Conservation (phyloP, 2,329 filamentous ascomycete species). For the Periconia digitata region DNA sequence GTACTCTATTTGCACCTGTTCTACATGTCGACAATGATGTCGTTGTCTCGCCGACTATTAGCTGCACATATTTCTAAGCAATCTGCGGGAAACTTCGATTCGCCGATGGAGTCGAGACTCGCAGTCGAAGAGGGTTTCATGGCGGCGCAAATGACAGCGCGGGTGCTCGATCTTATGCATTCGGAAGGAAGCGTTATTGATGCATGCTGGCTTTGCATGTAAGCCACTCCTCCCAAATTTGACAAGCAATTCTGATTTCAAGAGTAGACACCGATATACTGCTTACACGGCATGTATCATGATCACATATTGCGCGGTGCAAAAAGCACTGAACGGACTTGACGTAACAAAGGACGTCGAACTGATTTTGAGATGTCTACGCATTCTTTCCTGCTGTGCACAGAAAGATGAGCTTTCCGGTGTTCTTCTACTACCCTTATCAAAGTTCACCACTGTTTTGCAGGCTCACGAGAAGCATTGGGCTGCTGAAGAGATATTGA, state of each 20-base stretch:
- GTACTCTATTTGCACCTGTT: conserved; percentile 24
- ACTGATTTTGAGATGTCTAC: conserved; percentile 9
- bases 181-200: conserved; percentile 16
- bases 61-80: conserved; percentile 10
- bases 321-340: conserved; percentile 13
- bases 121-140: conserved; percentile 18
- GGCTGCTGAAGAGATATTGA: neutral
- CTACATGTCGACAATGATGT: conserved; percentile 23
- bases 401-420: conserved; percentile 8
- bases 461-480: neutral
- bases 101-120: conserved; percentile 5
- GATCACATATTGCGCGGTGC: conserved; percentile 14
- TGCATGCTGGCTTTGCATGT: conserved; percentile 27
- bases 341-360: conserved; percentile 4
- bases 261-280: conserved; percentile 9
- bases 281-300: conserved; percentile 18
- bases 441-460: conserved; percentile 5
- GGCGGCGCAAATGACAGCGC: conserved; percentile 17
- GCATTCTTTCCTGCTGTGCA: conserved; percentile 9
- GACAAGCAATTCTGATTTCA: neutral
- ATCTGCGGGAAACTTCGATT: conserved; percentile 2
- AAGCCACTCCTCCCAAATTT: neutral
- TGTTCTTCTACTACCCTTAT: conserved; percentile 8
- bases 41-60: conserved; percentile 17
- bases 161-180: conserved; percentile 15